Percentiles rank a stretch among this genome's conserved stretches.
phyloP scores from a whole-genome alignment of 352 stramenopile genomes.

The Ophiocytium majus region DNA sequence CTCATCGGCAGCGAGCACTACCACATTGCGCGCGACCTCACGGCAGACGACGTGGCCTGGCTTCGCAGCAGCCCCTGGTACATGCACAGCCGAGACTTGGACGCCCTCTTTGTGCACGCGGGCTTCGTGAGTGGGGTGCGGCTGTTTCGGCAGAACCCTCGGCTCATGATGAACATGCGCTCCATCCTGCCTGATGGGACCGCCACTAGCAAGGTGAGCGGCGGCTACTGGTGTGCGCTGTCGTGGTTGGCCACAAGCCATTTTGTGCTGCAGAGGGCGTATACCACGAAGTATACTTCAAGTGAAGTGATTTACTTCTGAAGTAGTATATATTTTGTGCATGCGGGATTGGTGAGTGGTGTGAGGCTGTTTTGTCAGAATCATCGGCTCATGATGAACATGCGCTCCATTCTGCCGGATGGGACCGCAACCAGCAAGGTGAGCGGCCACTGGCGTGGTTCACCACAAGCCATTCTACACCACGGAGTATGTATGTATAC shows the following conservation, averaged over 20 bases:
- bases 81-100: constrained; percentile 54
- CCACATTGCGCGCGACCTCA: constrained; percentile 48
- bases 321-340: constrained; percentile 50
- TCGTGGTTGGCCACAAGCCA: no score
- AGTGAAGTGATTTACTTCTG: no score
- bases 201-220: constrained; percentile 32
- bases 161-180: constrained; percentile 61
- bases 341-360: constrained; percentile 53
- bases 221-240: no score
- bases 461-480: no score
- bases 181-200: constrained; percentile 45
- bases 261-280: no score
- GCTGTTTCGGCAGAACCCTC: constrained; percentile 50
- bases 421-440: constrained; percentile 39
- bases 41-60: constrained; percentile 53
- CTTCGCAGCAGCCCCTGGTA: constrained; percentile 57
- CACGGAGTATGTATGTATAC: no score
- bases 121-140: constrained; percentile 39
- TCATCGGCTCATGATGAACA: constrained; percentile 60
- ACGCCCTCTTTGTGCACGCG: constrained; percentile 58
- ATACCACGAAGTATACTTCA: no score
- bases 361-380: constrained; percentile 46
- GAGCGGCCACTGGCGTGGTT: no score
- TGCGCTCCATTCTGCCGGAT: constrained; percentile 52
- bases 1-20: constrained; percentile 43